A percentile compares a stretch with the other conserved stretches of the same genome.
Evolutionary conservation across 2,329 filamentous ascomycete genomes (phyloP).

Genomic region (Ophiostoma tasmaniense): DNA sequence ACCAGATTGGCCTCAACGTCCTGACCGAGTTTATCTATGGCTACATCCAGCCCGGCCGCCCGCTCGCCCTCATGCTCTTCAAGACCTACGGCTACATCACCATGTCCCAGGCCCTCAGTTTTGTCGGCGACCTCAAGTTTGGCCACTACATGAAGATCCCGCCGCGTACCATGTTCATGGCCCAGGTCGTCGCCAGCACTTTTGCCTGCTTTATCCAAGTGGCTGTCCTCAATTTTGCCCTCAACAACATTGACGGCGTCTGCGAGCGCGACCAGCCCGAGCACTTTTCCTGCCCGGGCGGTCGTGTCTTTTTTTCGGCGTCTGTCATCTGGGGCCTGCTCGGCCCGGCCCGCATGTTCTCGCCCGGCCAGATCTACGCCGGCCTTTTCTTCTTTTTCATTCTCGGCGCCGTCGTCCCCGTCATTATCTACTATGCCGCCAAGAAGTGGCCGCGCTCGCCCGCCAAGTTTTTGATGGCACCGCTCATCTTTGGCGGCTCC

Average conservation of each 20-base stretch:
- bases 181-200: slow-evolving; percentile 57
- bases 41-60: slow-evolving; percentile 62
- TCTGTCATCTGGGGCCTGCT: slow-evolving; percentile 62
- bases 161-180: slow-evolving; percentile 58
- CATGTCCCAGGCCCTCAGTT: slow-evolving; percentile 58
- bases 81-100: slow-evolving; percentile 65
- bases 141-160: slow-evolving; percentile 62
- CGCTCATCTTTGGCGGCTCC: slow-evolving; percentile 54
- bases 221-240: slow-evolving; percentile 52
- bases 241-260: slow-evolving; percentile 53
- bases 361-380: slow-evolving; percentile 52
- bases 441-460: slow-evolving; percentile 44
- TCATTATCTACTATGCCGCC: slow-evolving; percentile 42
- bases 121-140: slow-evolving; percentile 57
- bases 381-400: slow-evolving; percentile 52
- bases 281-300: slow-evolving; percentile 56
- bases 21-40: slow-evolving; percentile 66
- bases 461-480: slow-evolving; percentile 48
- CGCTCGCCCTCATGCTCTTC: slow-evolving; percentile 70
- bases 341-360: slow-evolving; percentile 56
- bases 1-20: slow-evolving; percentile 59
- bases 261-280: slow-evolving; percentile 50
- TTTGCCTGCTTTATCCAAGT: slow-evolving; percentile 61
- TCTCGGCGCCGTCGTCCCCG: slow-evolving; percentile 44
- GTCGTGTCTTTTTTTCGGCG: slow-evolving; percentile 57